Evolutionary conservation across 2,329 filamentous ascomycete genomes (phyloP), one percentile per base, ranked within the genome.

Genomic region (Colletotrichum abscissum): DNA sequence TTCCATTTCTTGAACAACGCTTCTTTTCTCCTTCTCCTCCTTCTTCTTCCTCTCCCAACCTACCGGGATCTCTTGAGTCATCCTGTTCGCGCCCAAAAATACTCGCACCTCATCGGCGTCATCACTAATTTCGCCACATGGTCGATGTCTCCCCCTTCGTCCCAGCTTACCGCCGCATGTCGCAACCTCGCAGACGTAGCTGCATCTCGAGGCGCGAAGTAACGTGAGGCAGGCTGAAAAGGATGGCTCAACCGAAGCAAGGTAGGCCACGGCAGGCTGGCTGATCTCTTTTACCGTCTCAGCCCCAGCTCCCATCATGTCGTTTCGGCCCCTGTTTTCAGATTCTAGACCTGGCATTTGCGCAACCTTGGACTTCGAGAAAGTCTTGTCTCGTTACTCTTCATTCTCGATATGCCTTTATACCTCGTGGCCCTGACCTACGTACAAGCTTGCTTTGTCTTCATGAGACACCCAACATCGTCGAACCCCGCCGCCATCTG

Each of bases 141-240:
- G 58, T 30, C 57, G 38, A 26, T 38, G 26, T 30, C 42, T 28
- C 22, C 42, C 42, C 22, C 57, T n/a, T 28, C 64, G 14, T 60
- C 56, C 56, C 42, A 26, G 26, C n/a, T 30, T 57, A 28, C 26
- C 28, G 56, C 28, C 33, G 42, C 56, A 57, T 33, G 52, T 63
- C 58, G 65, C 64, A 63, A 52, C 70, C 30, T 60, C 26, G 42
- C 55, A 52, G 65, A 19, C 52, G 65, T 49, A 33, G 58, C 11
- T 69, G 66, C 63, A 54, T 46, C 65, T 69, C n/a, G 49, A 56
- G 56, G 67, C 71, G 46, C 67, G 33, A 62, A 66, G 67, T 62
- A 66, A 57, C 58, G 35, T 46, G 56, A 57, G 63, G 12, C 55
- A 56, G 60, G 60, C 66, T 56, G 55, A 63, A 49, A 54, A 22